Percentiles rank a stretch among this genome's conserved stretches.
These are phyloP conservation scores for Amaranthus tricolor DNA, from an alignment of 179 eudicot genomes.

Conservation along the genomic window DNA sequence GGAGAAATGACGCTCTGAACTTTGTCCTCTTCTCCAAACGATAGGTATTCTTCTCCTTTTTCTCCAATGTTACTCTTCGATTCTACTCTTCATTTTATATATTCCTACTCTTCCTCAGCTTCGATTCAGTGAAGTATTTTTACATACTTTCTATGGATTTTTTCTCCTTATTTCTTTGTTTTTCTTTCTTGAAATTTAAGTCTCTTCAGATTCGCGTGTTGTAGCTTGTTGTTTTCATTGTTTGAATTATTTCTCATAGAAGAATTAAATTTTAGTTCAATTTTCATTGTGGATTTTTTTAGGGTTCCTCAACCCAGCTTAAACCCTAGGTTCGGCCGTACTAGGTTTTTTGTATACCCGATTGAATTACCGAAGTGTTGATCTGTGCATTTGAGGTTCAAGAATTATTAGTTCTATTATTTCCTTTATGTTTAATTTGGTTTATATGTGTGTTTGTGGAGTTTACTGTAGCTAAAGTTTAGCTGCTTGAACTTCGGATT, in stretches of 20 bases:
- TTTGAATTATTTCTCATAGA: not conserved
- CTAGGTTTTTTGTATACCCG: not conserved
- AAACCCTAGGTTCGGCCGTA: conserved; percentile 4
- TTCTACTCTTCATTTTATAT: not conserved
- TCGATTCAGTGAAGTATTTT: not conserved
- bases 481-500: not conserved
- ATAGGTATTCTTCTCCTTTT: not conserved
- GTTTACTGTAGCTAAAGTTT: not conserved
- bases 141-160: not conserved
- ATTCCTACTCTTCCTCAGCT: not conserved
- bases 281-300: not conserved
- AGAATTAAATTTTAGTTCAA: not conserved
- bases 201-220: not conserved
- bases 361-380: not conserved
- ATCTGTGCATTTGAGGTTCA: not conserved
- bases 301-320: conserved; percentile 1
- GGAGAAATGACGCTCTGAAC: not conserved
- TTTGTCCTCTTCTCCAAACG: not conserved
- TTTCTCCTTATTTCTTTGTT: not conserved
- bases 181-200: not conserved
- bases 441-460: not conserved
- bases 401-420: not conserved
- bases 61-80: not conserved
- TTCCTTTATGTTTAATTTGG: not conserved
- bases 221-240: not conserved